Percentiles rank a stretch among this genome's conserved stretches.
phyloP scores from a whole-genome alignment of 768 basidiomycete genomes.

The Tephrocybe sp. region DNA sequence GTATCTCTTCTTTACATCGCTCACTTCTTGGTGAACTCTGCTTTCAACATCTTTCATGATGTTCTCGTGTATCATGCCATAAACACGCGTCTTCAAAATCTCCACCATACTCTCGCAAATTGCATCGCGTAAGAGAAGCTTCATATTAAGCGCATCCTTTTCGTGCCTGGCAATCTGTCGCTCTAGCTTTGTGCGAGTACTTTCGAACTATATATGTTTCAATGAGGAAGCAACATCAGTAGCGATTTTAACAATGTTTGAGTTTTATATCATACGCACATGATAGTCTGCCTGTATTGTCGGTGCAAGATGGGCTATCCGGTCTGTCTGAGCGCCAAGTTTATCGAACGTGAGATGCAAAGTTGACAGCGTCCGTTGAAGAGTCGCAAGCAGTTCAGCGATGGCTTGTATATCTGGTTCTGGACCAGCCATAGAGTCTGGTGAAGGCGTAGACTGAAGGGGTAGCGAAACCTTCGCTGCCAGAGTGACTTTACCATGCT shows the following conservation, averaged over 20 bases:
- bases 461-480: background rate
- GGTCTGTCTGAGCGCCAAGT: slow-evolving; percentile 44
- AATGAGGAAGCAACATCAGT: background rate
- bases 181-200: slow-evolving; percentile 35
- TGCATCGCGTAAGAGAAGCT: slow-evolving; percentile 31
- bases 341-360: slow-evolving; percentile 43
- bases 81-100: slow-evolving; percentile 35
- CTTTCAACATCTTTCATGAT: slow-evolving; percentile 37
- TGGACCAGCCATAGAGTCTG: slow-evolving; percentile 1
- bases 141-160: slow-evolving; percentile 33
- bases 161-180: slow-evolving; percentile 38
- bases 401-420: slow-evolving; percentile 40
- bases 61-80: slow-evolving; percentile 30
- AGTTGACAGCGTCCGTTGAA: slow-evolving; percentile 40
- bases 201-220: slow-evolving; percentile 37
- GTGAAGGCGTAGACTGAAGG: background rate
- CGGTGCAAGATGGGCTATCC: slow-evolving; percentile 40
- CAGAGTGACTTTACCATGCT: background rate
- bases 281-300: slow-evolving; percentile 43
- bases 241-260: slow-evolving; percentile 3
- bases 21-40: slow-evolving; percentile 42
- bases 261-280: slow-evolving; percentile 28
- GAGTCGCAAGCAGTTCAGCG: slow-evolving; percentile 41
- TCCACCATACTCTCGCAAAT: slow-evolving; percentile 42
- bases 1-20: slow-evolving; percentile 1